Evolutionary conservation across 2,329 filamentous ascomycete species (phyloP), one percentile per base, ranked within the genome.

Genomic region (Claviceps sp.): DNA sequence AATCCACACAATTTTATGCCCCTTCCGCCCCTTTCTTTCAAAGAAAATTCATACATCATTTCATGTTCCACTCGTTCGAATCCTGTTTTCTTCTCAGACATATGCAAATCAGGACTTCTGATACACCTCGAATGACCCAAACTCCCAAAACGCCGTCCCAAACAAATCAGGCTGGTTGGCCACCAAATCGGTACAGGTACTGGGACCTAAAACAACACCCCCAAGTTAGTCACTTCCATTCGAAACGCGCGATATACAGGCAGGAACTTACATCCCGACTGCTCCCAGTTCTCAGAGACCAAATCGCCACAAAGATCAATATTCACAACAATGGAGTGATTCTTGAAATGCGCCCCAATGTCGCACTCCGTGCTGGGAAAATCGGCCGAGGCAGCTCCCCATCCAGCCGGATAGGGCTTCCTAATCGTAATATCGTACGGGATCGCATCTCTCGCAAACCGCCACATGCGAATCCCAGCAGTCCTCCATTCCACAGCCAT

Each of bases 271-370:
- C 72, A 75, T 50, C 70, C 72, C 20, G 76, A 76, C 13, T 64
- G 57, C 2, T 66, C 64, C 58, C 73, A 79, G 37, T 67, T 64
- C 3, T 65, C 67, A 46, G 74, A 73, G 3, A 75, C 76, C 57
- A 78, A 70, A 42, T 75, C 63, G 0, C 82, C 82, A 56, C 82
- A 85, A 7, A 85, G 65, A 61, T 82, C 77, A 55, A 85, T 84
- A 59, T 85, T 84, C 43, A 74, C 74, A 56, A 85, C 73, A 57
- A 85, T 84, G 57, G 78, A 81, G 62, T 82, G 75, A 59, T 85
- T 85, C 51, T 65, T 70, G 63, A 85, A 85, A 59, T 84, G 79
- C 4, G 66, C 69, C 5, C 65, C 63, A 48, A 85, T 78, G 54
- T 81, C 67, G 65, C 82, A 85, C 46, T 76, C 63, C 0, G 81